Evolutionary conservation across 2,329 filamentous ascomycete species (phyloP).

Genomic region (Arthrobotrys megalospora): DNA sequence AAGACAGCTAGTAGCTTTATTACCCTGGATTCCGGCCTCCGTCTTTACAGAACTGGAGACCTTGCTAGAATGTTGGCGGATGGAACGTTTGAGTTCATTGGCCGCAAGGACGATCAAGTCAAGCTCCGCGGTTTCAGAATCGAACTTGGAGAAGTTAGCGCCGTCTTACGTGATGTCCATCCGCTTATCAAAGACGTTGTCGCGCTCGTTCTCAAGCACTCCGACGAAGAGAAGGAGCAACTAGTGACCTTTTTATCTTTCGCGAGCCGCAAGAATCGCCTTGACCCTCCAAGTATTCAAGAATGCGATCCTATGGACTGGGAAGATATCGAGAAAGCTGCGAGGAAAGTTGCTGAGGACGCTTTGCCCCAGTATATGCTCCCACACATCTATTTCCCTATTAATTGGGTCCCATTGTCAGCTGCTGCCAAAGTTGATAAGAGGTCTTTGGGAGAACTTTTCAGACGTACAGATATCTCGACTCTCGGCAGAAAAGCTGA

Average conservation of each 20-base stretch:
- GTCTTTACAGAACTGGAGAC: conserved; percentile 85
- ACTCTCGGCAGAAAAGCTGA: conserved; percentile 72
- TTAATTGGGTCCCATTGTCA: conserved; percentile 79
- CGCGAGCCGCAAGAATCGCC: conserved; percentile 52
- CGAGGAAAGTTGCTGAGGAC: conserved; percentile 73
- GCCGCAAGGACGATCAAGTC: conserved; percentile 83
- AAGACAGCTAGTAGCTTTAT: conserved; percentile 58
- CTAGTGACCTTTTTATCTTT: conserved; percentile 80
- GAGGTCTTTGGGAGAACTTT: conserved; percentile 68
- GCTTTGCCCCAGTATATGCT: conserved; percentile 83
- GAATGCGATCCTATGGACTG: conserved; percentile 65
- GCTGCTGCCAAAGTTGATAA: conserved; percentile 82
- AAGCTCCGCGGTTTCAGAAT: conserved; percentile 86
- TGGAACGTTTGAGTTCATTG: conserved; percentile 80
- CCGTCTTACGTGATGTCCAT: conserved; percentile 72
- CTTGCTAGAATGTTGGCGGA: conserved; percentile 83
- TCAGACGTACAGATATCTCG: conserved; percentile 68
- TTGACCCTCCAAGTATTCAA: conserved; percentile 65
- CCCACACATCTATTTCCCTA: conserved; percentile 79
- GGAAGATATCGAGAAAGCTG: conserved; percentile 66
- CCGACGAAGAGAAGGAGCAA: conserved; percentile 69
- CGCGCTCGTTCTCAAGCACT: conserved; percentile 73
- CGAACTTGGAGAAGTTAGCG: conserved; percentile 82
- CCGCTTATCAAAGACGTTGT: conserved; percentile 73
- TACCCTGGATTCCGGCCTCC: conserved; percentile 37